These are phyloP conservation scores for Platanthera guangdongensis DNA, from an alignment of 106 monocot genomes.

Conservation along the genomic window DNA sequence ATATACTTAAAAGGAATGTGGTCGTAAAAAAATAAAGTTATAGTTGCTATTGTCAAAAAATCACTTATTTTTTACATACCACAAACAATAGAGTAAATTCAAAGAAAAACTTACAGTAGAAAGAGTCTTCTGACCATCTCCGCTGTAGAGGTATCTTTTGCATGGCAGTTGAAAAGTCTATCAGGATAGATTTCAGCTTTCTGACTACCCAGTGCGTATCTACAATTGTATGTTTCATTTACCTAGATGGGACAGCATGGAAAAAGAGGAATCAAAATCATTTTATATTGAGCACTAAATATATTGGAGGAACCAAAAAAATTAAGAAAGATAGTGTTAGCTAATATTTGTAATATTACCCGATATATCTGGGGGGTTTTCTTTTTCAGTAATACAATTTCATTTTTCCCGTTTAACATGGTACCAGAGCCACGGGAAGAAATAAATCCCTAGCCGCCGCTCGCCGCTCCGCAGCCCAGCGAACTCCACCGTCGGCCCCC, in stretches of 20 bases:
- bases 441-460: too few relatives aligned
- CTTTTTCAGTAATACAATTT: too few relatives aligned
- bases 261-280: background rate
- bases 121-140: conserved; percentile 66
- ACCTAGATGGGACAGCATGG: conserved; percentile 30
- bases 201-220: conserved; percentile 49
- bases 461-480: too few relatives aligned
- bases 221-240: conserved; percentile 88
- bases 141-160: conserved; percentile 46
- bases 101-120: conserved; percentile 45
- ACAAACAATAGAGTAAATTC: background rate
- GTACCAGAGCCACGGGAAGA: too few relatives aligned
- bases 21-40: too few relatives aligned
- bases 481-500: too few relatives aligned
- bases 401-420: too few relatives aligned
- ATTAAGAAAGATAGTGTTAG: background rate
- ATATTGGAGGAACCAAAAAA: background rate
- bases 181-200: conserved; percentile 73
- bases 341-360: too few relatives aligned
- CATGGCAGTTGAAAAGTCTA: conserved; percentile 62
- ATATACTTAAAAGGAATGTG: too few relatives aligned
- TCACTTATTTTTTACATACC: too few relatives aligned
- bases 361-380: too few relatives aligned
- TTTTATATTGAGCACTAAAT: background rate
- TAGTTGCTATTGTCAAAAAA: too few relatives aligned